phyloP scores from a whole-genome alignment of 1,284 basidiomycete genomes.

The Papiliotrema nemorosa region DNA sequence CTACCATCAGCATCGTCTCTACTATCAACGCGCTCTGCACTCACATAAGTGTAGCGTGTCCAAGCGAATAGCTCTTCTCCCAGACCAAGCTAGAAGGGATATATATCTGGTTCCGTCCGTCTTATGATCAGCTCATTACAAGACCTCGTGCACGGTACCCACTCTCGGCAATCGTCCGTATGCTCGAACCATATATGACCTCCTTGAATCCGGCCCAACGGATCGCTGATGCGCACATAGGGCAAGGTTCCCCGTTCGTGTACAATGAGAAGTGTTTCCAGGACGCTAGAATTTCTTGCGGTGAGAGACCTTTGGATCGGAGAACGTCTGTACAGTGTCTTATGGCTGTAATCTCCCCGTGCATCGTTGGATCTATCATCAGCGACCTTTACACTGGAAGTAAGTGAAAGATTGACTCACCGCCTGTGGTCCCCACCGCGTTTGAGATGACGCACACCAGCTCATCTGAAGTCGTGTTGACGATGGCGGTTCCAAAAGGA shows the following conservation, averaged over 20 bases:
- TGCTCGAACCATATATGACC: constrained; percentile 28
- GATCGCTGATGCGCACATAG: constrained; percentile 30
- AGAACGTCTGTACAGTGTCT: constrained; percentile 25
- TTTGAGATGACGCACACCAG: constrained; percentile 26
- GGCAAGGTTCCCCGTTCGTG: constrained; percentile 33
- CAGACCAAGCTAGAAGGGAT: constrained; percentile 23
- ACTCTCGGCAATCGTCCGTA: constrained; percentile 26
- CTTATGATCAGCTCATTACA: neutral
- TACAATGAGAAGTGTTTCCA: constrained; percentile 31
- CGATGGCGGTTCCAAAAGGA: constrained; percentile 27
- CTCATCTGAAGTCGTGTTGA: constrained; percentile 27
- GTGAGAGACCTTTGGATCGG: constrained; percentile 11
- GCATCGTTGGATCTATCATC: constrained; percentile 25
- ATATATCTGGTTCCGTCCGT: constrained; percentile 28
- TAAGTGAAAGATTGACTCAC: constrained; percentile 9
- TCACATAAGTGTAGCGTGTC: constrained; percentile 24
- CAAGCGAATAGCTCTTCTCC: constrained; percentile 30
- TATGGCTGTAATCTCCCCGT: constrained; percentile 30
- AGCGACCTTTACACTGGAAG: no score
- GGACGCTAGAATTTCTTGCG: constrained; percentile 19
- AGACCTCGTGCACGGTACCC: constrained; percentile 1
- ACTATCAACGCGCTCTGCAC: neutral
- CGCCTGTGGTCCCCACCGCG: constrained; percentile 22
- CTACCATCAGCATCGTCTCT: constrained; percentile 1
- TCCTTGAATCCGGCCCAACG: constrained; percentile 35